Evolutionary conservation across 768 basidiomycete genomes (phyloP), one percentile per base, ranked within the genome.

Genomic region (Termitomyces sp.): DNA sequence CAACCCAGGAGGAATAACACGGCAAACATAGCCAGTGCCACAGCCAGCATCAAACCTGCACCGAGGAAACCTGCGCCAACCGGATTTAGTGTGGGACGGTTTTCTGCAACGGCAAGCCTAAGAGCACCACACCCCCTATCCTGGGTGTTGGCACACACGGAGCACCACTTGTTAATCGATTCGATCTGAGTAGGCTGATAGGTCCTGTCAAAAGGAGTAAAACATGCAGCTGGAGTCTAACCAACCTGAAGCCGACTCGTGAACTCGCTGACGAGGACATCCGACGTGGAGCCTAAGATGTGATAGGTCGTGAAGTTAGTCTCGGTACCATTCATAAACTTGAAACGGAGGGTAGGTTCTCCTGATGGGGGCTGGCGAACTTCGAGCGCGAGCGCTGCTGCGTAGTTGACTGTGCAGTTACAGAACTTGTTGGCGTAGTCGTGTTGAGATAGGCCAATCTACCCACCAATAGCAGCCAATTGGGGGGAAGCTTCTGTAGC

Each of bases 1-100:
- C 74, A 51, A 0, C 83, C 79, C 45, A 77, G 47, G 63, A 77
- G 75, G 15, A 63, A 65, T 34, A 83, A 62, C 15, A 72, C 56
- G 2, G 62, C 69, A 17, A 80, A 60, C 58, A 76, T 67, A 12
- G 70, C 57, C 32, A 76, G 59, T 41, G 67, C 67, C 11, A 80
- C 71, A 5, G 68, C 76, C 38, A 82, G 61, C 12, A 76, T 76
- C 56, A 85, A 62, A 12, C 81, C 80, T 3, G 85, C 85, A 28
- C 85, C 85, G 14, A 87, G 70, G 69, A 85, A 82, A 1, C 85
- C 85, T n/a, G 85, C 84, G 7, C 82, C 85, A 8, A 85, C 75
- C 0, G 74, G 76, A 57, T 74, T 74, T 59, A 85, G 75, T 12
- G 58, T 61, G 40, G 73, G 68, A 45, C 74, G 71, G 19, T 64